Conservation (phyloP, 257 asterid genomes). For the Capsicum chinense region DNA sequence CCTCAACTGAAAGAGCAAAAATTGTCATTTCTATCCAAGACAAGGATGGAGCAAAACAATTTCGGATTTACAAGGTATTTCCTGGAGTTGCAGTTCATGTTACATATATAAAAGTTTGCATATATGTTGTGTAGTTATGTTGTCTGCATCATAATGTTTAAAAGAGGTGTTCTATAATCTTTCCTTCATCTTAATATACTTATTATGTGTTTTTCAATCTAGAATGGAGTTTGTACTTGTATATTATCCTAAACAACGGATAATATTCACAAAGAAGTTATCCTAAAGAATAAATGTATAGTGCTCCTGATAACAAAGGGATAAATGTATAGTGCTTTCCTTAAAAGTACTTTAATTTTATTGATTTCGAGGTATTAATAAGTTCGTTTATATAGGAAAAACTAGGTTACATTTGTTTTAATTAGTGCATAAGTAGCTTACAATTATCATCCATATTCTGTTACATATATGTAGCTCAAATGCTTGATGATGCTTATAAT, state of each 20-base stretch:
- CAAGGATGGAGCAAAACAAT: conserved; percentile 34
- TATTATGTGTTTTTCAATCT: background rate
- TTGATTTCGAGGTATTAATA: background rate
- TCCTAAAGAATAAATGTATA: background rate
- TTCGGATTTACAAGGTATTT: conserved; percentile 37
- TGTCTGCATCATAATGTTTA: background rate
- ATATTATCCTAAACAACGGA: background rate
- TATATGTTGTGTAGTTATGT: conserved; percentile 11
- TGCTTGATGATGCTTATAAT: background rate
- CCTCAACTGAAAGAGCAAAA: conserved; percentile 37
- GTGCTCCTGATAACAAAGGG: background rate
- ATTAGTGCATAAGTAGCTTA: conserved; percentile 6
- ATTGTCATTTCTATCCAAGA: conserved; percentile 37
- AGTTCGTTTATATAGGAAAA: conserved; percentile 4
- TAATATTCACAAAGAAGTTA: background rate
- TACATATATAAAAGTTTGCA: conserved; percentile 2
- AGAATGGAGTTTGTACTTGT: conserved; percentile 8
- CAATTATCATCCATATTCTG: conserved; percentile 5
- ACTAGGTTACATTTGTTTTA: background rate
- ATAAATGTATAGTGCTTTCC: conserved; percentile 17
- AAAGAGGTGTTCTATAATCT: background rate
- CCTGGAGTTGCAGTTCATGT: conserved; percentile 9
- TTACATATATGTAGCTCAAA: background rate
- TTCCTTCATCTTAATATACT: conserved; percentile 19
- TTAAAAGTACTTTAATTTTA: background rate